These are phyloP conservation scores for Ogataea siamensis DNA, from an alignment of 805 yeast genomes.

Conservation along the genomic window DNA sequence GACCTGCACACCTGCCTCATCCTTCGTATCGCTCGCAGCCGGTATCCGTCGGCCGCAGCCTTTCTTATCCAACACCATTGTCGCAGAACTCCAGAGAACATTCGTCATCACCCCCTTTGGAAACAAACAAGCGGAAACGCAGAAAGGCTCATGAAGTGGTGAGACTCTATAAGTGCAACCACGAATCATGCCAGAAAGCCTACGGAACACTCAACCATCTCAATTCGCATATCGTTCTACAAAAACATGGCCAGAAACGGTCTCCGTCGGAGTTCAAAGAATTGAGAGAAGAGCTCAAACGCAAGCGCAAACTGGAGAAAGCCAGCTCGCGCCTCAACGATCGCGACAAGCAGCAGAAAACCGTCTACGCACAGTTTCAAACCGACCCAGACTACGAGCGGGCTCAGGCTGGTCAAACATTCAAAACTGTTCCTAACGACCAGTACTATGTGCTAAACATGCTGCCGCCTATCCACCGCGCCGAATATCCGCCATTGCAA, in stretches of 20 bases:
- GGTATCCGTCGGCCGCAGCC: slow-evolving; percentile 4
- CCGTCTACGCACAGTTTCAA: slow-evolving; percentile 4
- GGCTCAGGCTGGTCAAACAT: background rate
- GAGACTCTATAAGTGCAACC: slow-evolving; percentile 50
- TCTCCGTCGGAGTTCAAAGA: slow-evolving; percentile 54
- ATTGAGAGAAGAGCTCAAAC: slow-evolving; percentile 41
- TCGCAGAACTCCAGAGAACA: slow-evolving; percentile 4
- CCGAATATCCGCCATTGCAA: slow-evolving; percentile 9
- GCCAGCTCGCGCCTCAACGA: slow-evolving; percentile 18
- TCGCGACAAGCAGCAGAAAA: slow-evolving; percentile 12
- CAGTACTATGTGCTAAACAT: slow-evolving; percentile 12
- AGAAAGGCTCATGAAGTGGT: slow-evolving; percentile 56
- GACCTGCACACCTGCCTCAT: slow-evolving; percentile 11
- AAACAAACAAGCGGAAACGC: slow-evolving; percentile 44
- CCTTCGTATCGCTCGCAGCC: slow-evolving; percentile 15
- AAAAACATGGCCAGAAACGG: slow-evolving; percentile 54
- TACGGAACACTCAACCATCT: slow-evolving; percentile 61
- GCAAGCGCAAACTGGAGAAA: slow-evolving; percentile 27
- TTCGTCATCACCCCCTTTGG: slow-evolving; percentile 3
- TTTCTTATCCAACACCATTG: slow-evolving; percentile 7
- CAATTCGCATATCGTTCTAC: slow-evolving; percentile 53
- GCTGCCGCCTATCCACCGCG: slow-evolving; percentile 18
- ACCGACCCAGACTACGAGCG: slow-evolving; percentile 8
- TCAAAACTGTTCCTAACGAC: slow-evolving; percentile 10
- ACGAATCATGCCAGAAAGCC: slow-evolving; percentile 46